Evolutionary conservation across 805 yeast species (phyloP), one percentile per base, ranked within the genome.

Genomic region (Yarrowia yakushimensis): DNA sequence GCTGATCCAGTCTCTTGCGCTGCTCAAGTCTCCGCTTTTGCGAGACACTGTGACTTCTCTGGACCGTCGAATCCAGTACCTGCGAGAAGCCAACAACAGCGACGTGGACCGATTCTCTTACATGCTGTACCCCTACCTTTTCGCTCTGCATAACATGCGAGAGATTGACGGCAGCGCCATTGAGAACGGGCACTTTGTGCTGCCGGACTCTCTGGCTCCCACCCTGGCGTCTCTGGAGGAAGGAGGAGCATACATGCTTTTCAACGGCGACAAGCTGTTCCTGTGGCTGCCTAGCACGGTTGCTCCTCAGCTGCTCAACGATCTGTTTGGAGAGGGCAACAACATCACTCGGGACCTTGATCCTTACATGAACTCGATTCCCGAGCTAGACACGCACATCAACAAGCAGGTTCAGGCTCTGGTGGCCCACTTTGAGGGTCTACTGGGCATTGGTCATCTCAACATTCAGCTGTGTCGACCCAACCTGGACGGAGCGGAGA

Each of bases 231-330:
- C 72, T 41, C 69, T 82, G 61, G 75, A 84, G 64, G 77, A 81
- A 60, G 90, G 90, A 43, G 96, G 96, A 8, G 91, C 88, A 9
- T 90, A 88, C 72, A 71, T 94, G 50, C 73, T 87, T 20, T 91
- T 88, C 76, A 83, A 89, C 68, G 93, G 96, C 18, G 77, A 76
- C 22, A 69, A 74, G 13, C 77, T 85, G 3, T 78, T 78, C 59
- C 76, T 92, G 36, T 87, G 88, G 84, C 76, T 92, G 42, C 90
- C 88, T 72, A 82, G 82, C 18, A 81, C 83, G 43, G 88, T 88
- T 0, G 85, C 86, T 67, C 83, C 86, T 10, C 73, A 83, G 63
- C 77, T 94, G 23, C 69, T 92, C 34, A 78, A 82, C 66, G 97
- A 92, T 72, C 73, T 94, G 63, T 85, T 93, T 69, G 96, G 93